These are phyloP conservation scores for Phytophthora nicotianae DNA, from an alignment of 352 stramenopile genomes.

Conservation along the genomic window DNA sequence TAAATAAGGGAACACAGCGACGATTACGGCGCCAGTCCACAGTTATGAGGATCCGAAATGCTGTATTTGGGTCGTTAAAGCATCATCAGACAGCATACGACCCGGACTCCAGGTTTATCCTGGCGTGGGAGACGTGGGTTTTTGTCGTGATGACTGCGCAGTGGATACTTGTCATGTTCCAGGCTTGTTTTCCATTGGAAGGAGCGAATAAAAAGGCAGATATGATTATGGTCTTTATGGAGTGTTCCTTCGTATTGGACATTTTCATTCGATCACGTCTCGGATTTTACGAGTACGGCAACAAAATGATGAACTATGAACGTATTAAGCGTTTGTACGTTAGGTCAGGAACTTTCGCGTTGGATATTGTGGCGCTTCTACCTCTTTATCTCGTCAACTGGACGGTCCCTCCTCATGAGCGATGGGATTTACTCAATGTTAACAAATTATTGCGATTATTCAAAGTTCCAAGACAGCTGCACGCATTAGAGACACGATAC, in stretches of 20 bases:
- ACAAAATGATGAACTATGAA: slow-evolving; percentile 60
- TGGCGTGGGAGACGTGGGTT: slow-evolving; percentile 66
- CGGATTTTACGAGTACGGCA: slow-evolving; percentile 69
- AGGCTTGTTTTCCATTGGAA: slow-evolving; percentile 14
- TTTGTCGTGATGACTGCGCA: slow-evolving; percentile 62
- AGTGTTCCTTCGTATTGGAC: slow-evolving; percentile 54
- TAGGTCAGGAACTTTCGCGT: slow-evolving; percentile 40
- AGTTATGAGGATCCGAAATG: slow-evolving; percentile 18
- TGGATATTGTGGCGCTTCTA: slow-evolving; percentile 58
- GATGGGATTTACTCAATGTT: slow-evolving; percentile 59
- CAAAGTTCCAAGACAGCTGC: slow-evolving; percentile 65
- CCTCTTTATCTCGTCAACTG: slow-evolving; percentile 67
- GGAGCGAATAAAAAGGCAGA: slow-evolving; percentile 16
- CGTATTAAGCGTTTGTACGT: slow-evolving; percentile 52
- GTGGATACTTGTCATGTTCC: slow-evolving; percentile 55
- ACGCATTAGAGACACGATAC: slow-evolving; percentile 62
- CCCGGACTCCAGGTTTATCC: slow-evolving; percentile 51
- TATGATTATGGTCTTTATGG: slow-evolving; percentile 40
- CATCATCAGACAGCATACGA: slow-evolving; percentile 28
- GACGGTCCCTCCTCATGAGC: slow-evolving; percentile 14
- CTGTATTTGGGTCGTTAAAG: slow-evolving; percentile 25
- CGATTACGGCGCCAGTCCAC: slow-evolving; percentile 27
- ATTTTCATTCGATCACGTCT: slow-evolving; percentile 57
- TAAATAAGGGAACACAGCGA: slow-evolving; percentile 18
- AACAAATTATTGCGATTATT: slow-evolving; percentile 66